Conservation (phyloP, 2,329 filamentous ascomycete genomes). For the Pseudogymnoascus sp. region DNA sequence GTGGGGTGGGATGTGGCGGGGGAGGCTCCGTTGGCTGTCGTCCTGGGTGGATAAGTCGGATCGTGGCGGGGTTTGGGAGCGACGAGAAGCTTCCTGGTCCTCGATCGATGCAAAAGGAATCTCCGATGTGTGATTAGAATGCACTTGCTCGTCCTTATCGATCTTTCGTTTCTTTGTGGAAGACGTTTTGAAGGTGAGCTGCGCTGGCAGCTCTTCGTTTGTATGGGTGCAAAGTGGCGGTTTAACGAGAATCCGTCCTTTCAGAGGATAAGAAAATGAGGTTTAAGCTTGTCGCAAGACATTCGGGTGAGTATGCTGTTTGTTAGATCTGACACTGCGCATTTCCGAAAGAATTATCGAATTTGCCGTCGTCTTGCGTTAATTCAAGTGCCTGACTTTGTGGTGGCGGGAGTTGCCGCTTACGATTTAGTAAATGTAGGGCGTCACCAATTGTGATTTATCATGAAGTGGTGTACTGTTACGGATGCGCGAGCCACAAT, state of each 20-base stretch:
- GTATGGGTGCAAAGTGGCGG: constrained; percentile 10
- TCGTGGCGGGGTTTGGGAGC: constrained; percentile 42
- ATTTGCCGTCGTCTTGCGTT: constrained; percentile 1
- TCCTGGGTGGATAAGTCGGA: constrained; percentile 27
- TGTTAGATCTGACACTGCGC: neutral
- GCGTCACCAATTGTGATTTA: constrained; percentile 4
- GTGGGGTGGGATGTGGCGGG: constrained; percentile 41
- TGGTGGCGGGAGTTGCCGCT: constrained; percentile 9
- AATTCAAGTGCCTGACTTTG: constrained; percentile 8
- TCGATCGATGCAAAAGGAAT: constrained; percentile 27
- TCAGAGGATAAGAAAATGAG: constrained; percentile 5
- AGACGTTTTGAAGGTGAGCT: constrained; percentile 67
- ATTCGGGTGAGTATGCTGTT: neutral
- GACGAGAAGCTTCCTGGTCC: constrained; percentile 38
- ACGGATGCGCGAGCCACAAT: no score
- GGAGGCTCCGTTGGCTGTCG: constrained; percentile 34
- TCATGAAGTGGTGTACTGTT: neutral
- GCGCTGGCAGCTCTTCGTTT: constrained; percentile 35
- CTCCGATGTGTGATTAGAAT: constrained; percentile 24
- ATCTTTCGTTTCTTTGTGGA: constrained; percentile 68
- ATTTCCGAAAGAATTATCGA: constrained; percentile 5
- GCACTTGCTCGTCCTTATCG: constrained; percentile 31
- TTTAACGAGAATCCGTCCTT: constrained; percentile 1
- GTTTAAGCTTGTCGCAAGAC: constrained; percentile 1
- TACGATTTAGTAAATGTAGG: constrained; percentile 10